Base-by-base conservation (phyloP, 2,329 filamentous ascomycete species). In the Trematosphaeria pertusa region DNA sequence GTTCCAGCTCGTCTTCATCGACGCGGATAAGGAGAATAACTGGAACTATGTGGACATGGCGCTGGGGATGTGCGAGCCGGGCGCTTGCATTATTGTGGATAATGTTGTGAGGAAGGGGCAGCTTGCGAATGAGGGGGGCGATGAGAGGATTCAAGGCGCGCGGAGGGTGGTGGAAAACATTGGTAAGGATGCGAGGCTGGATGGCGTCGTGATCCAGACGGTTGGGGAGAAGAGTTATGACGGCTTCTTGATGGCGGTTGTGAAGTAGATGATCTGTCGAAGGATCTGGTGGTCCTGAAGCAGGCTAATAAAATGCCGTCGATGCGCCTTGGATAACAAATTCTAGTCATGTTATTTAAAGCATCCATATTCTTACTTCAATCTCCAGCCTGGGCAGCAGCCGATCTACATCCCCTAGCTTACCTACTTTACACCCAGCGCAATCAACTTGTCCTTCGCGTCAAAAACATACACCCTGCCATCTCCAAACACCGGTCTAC, bases 1-100 rank as follows among this genome's bases (percentile, higher is more conserved):
- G 34, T 81, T 80, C 48, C 78, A 78, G 44, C 70, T 83, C 50
- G 73, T 78, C 1, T 82, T 82, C 47, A 77, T 83, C 26, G 79
- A 83, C 58, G 80, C 80, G 5, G 76, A 78, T 36, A 80, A 78
- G 65, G 66, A 69, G 33, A 76, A 78, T 51, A 78, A 80, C 44
- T 76, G 71, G 67, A 70, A 72, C 20, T 80, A 81, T 50, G 79
- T 81, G 33, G 70, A 81, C 43, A 65, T 65, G 54, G 75, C 75
- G 2, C 60, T 77, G 15, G 69, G 68, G 24, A 65, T 81, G 59
- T 70, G 67, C 0, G 67, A 71, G n/a, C 52, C 58, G 1, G 70
- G 73, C 0, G 75, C 75, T 0, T 70, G 63, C 7, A 69, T 83
- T 20, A 75, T 76, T 32, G 73, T 82, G 2, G 79, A 83, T 59